Conservation (phyloP, 768 basidiomycete genomes). For the Psilocybe sp. region DNA sequence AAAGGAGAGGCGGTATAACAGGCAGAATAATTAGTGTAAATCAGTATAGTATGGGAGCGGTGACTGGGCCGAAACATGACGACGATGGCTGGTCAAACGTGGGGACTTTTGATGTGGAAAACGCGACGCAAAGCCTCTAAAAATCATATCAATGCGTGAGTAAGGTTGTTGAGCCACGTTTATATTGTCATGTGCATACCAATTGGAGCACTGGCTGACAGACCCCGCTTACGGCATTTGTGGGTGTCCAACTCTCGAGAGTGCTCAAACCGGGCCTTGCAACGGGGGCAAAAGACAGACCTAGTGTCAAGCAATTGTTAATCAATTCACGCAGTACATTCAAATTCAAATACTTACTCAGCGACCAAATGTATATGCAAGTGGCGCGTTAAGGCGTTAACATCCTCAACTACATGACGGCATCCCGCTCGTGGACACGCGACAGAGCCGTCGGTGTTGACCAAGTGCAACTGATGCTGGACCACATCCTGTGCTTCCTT, state of each 20-base stretch:
- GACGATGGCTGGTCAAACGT: too few relatives aligned
- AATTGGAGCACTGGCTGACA: conserved; percentile 4
- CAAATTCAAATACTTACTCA: conserved; percentile 23
- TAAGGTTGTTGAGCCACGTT: background rate
- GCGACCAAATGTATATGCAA: conserved; percentile 55
- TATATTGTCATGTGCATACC: conserved; percentile 10
- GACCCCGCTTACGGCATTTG: conserved; percentile 13
- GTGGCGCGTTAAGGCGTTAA: conserved; percentile 48
- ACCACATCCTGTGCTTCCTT: conserved; percentile 34
- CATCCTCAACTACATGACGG: conserved; percentile 35
- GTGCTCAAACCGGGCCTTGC: conserved; percentile 19
- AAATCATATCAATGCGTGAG: too few relatives aligned
- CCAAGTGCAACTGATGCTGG: background rate
- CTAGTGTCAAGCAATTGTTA: conserved; percentile 10
- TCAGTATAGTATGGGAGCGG: too few relatives aligned
- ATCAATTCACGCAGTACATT: background rate
- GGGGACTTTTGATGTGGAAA: too few relatives aligned
- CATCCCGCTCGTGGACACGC: conserved; percentile 46
- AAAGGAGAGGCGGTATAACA: too few relatives aligned
- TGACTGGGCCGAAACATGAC: too few relatives aligned
- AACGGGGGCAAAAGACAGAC: conserved; percentile 18
- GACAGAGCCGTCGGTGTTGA: conserved; percentile 25
- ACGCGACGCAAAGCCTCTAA: too few relatives aligned
- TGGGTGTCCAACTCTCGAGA: conserved; percentile 17
- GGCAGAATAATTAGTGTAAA: too few relatives aligned